These are phyloP conservation scores for Aureobasidium sp. DNA, from an alignment of 2,329 filamentous ascomycete species.

Conservation along the genomic window DNA sequence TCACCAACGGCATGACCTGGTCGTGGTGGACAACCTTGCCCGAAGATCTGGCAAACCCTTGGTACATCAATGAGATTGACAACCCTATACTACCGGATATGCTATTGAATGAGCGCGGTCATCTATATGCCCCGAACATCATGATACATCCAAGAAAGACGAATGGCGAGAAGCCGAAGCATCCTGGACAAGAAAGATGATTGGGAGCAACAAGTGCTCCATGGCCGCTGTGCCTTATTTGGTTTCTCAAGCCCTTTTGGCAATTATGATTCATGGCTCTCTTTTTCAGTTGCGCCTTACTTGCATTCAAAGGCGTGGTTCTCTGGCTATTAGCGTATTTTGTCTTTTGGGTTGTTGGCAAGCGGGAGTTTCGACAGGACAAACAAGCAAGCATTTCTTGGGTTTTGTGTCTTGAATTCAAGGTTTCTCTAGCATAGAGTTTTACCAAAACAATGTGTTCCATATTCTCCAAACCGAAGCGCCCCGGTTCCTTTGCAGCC, in stretches of 20 bases:
- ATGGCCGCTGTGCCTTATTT: not conserved
- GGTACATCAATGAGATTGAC: conserved; percentile 25
- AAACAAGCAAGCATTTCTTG: not conserved
- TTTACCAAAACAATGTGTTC: not conserved
- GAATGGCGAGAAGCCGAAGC: conserved; percentile 15
- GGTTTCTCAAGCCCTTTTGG: not conserved
- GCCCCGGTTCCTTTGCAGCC: not conserved
- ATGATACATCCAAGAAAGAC: conserved; percentile 35
- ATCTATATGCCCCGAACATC: conserved; percentile 32
- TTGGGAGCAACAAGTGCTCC: not conserved
- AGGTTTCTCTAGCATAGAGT: not conserved
- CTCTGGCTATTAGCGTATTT: not conserved
- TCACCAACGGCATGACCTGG: conserved; percentile 20
- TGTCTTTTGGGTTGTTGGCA: not conserved
- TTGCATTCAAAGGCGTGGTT: not conserved
- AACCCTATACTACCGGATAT: conserved; percentile 24
- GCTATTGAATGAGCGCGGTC: conserved; percentile 26
- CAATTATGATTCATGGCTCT: not conserved
- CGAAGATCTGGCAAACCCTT: conserved; percentile 29
- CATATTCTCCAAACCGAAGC: not conserved
- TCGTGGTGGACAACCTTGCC: conserved; percentile 32
- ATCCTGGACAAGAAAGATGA: not conserved
- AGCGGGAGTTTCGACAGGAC: not conserved
- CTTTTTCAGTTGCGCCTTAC: not conserved
- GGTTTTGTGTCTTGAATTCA: not conserved